A percentile compares a stretch with the other conserved stretches of the same genome.
Evolutionary conservation across 169 alveolate species (phyloP).

Genomic region (Plasmodium falciparum): DNA sequence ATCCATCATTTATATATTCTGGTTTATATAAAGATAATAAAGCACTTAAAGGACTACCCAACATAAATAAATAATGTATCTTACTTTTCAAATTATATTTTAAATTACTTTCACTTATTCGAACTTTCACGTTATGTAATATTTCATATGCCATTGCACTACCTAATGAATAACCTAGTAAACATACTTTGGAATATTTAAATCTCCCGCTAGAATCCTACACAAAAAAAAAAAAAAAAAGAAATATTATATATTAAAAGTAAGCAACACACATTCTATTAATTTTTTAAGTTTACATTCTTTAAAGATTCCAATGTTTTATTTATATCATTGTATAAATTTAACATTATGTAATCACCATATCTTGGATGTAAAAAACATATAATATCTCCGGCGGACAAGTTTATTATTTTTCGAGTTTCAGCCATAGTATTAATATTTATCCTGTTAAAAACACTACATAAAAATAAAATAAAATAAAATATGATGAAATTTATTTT

Average conservation of each 20-base stretch:
- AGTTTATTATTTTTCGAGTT: conserved; percentile 74
- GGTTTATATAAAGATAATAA: conserved; percentile 84
- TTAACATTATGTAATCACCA: conserved; percentile 85
- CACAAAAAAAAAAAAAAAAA: conserved; percentile 9
- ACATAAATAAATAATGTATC: conserved; percentile 86
- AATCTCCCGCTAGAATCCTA: conserved; percentile 86
- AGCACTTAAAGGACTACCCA: conserved; percentile 90
- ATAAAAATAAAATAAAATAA: not conserved
- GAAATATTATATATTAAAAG: not conserved
- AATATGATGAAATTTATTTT: not conserved
- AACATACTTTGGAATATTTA: conserved; percentile 84
- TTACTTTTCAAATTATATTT: conserved; percentile 81
- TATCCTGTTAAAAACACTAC: conserved; percentile 67
- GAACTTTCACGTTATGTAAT: conserved; percentile 69
- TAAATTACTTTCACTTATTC: conserved; percentile 61
- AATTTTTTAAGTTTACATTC: conserved; percentile 64
- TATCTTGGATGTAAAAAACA: conserved; percentile 88
- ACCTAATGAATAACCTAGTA: conserved; percentile 90
- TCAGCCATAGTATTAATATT: conserved; percentile 70
- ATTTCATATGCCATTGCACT: conserved; percentile 88
- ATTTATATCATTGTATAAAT: conserved; percentile 85
- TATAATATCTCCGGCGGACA: conserved; percentile 81
- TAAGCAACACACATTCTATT: not conserved
- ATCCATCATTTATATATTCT: conserved; percentile 82
- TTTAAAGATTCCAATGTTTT: conserved; percentile 80